Evolutionary conservation across 768 basidiomycete genomes (phyloP).

Genomic region (Leccinum barrowsii): DNA sequence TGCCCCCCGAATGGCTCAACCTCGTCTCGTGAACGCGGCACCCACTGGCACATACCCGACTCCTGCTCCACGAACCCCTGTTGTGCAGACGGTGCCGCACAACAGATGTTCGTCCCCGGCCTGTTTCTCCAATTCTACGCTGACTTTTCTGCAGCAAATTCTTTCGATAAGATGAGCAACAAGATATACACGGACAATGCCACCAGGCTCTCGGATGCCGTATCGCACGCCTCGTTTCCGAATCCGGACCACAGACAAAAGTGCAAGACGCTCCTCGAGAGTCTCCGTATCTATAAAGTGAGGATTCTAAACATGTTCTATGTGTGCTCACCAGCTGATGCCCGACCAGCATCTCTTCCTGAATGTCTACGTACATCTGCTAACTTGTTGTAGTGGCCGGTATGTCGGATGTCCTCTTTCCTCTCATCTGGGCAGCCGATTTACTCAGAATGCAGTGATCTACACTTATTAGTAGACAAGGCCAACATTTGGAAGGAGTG

Average conservation of each 20-base stretch:
- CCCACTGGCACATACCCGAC: neutral
- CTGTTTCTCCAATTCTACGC: neutral
- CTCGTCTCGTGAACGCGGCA: neutral
- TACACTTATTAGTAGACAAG: constrained; percentile 4
- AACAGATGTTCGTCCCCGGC: constrained; percentile 10
- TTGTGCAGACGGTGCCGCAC: neutral
- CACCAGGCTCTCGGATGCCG: neutral
- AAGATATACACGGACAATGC: neutral
- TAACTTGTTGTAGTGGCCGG: constrained; percentile 14
- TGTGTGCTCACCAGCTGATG: constrained; percentile 5
- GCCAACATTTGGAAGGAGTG: constrained; percentile 14
- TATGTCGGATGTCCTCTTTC: neutral
- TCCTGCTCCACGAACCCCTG: neutral
- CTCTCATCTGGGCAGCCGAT: neutral
- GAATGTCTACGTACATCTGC: constrained; percentile 23
- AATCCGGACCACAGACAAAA: neutral
- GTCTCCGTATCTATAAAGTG: constrained; percentile 22
- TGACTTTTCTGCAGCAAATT: constrained; percentile 5
- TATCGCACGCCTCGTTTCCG: constrained; percentile 5
- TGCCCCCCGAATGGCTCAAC: neutral
- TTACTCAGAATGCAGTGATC: constrained; percentile 3
- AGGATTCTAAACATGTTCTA: neutral
- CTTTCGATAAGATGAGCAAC: constrained; percentile 6
- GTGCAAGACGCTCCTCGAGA: constrained; percentile 7
- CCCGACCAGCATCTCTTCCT: constrained; percentile 21